Conservation (phyloP, 176 grass and related monocot species). For the Alopecurus myosuroides region DNA sequence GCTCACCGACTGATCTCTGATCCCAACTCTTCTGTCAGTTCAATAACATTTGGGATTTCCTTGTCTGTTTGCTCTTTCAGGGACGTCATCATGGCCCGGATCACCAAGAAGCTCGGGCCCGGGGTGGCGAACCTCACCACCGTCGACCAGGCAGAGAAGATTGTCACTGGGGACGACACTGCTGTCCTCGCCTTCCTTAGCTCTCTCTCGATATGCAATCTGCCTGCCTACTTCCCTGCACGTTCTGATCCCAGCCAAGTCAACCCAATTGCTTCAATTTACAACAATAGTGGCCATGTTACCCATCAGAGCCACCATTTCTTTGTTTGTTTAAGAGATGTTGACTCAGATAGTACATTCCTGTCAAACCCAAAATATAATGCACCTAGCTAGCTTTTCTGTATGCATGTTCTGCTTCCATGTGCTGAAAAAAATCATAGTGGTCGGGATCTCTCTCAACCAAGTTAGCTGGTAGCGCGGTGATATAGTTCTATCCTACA, state of each 20-base stretch:
- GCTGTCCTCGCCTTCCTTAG: slow-evolving; percentile 57
- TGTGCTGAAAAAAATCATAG: background rate
- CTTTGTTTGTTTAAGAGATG: background rate
- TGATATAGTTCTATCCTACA: no score
- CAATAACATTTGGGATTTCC: background rate
- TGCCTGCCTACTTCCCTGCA: background rate
- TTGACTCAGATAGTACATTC: background rate
- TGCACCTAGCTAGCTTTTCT: background rate
- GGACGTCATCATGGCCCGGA: slow-evolving; percentile 76
- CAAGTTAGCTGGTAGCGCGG: no score
- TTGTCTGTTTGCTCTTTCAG: background rate
- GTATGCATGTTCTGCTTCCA: background rate
- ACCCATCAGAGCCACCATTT: background rate
- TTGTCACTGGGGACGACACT: slow-evolving; percentile 61
- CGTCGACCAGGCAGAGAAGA: slow-evolving; percentile 60
- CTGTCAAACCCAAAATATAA: background rate
- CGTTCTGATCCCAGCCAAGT: background rate
- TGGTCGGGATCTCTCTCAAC: no score
- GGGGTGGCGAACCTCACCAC: slow-evolving; percentile 63
- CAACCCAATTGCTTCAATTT: background rate
- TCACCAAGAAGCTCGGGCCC: slow-evolving; percentile 92
- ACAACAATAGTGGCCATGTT: background rate
- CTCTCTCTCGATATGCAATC: slow-evolving; percentile 62
- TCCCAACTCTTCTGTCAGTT: no score
- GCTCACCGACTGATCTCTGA: no score